phyloP scores from a whole-genome alignment of 768 basidiomycete genomes.

The Punctularia strigosozonata region DNA sequence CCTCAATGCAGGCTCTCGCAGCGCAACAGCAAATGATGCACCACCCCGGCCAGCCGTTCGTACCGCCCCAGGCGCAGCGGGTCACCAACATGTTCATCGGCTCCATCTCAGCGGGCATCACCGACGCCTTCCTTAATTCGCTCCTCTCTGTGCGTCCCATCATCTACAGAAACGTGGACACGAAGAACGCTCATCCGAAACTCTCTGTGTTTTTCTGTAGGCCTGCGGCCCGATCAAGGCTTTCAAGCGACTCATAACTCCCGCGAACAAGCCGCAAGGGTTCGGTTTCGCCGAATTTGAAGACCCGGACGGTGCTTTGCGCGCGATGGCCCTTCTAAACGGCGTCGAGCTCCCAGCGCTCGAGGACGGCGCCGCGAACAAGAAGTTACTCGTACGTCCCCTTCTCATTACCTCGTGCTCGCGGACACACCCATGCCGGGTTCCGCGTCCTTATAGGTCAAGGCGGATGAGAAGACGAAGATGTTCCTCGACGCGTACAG shows the following conservation, averaged over 20 bases:
- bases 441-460: conserved; percentile 53
- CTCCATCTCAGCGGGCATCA: conserved; percentile 88
- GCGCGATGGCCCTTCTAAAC: conserved; percentile 58
- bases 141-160: conserved; percentile 56
- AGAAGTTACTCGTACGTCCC: conserved; percentile 57
- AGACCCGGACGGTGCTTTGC: conserved; percentile 82
- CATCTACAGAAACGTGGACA: too few species aligned
- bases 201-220: conserved; percentile 24
- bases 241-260: conserved; percentile 87
- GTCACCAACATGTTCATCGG: conserved; percentile 81
- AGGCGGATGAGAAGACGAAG: conserved; percentile 93
- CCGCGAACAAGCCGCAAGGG: conserved; percentile 87
- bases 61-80: conserved; percentile 58
- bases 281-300: conserved; percentile 97
- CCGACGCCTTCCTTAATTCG: conserved; percentile 67
- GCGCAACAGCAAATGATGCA: conserved; percentile 58
- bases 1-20: conserved; percentile 85
- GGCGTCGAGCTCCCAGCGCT: conserved; percentile 50
- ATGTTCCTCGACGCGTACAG: conserved; percentile 80
- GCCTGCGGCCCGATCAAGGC: conserved; percentile 84
- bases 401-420: conserved; percentile 1
- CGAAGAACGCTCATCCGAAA: conserved; percentile 1
- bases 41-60: conserved; percentile 50
- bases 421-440: too few species aligned
- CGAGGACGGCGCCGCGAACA: conserved; percentile 47